Evolutionary conservation across 2,329 filamentous ascomycete genomes (phyloP).

Genomic region (Nigrospora oryzae): DNA sequence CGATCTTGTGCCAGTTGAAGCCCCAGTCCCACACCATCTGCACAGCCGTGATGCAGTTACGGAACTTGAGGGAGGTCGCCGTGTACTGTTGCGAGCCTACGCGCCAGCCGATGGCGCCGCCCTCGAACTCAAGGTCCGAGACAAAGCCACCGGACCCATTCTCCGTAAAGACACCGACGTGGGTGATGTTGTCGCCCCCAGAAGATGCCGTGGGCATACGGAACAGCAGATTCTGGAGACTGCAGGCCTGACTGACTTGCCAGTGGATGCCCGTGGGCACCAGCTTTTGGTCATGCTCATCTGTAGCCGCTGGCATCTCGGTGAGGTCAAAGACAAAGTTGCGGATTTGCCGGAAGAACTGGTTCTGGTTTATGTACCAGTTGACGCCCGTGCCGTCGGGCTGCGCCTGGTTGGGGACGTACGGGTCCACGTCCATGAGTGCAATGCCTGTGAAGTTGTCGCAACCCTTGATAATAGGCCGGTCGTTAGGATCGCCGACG

Average conservation of each 20-base stretch:
- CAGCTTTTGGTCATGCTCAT: conserved; percentile 32
- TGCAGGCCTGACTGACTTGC: conserved; percentile 50
- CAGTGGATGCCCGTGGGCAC: conserved; percentile 46
- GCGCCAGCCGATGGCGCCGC: conserved; percentile 44
- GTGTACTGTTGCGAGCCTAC: conserved; percentile 55
- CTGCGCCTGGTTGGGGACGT: conserved; percentile 17
- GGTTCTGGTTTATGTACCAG: conserved; percentile 45
- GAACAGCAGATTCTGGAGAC: conserved; percentile 53
- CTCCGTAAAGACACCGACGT: conserved; percentile 55
- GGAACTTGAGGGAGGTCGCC: conserved; percentile 45
- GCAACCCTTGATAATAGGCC: conserved; percentile 52
- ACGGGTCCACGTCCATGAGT: conserved; percentile 6
- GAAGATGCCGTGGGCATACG: conserved; percentile 27
- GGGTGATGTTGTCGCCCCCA: conserved; percentile 33
- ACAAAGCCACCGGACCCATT: conserved; percentile 52
- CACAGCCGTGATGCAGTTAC: conserved; percentile 41
- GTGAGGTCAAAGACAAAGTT: conserved; percentile 43
- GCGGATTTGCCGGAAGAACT: conserved; percentile 45
- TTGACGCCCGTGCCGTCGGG: no score
- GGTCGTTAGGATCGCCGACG: conserved; percentile 29
- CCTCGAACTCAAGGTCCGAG: conserved; percentile 49
- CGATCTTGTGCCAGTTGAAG: conserved; percentile 21
- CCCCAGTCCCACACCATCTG: conserved; percentile 53
- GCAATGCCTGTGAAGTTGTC: conserved; percentile 37
- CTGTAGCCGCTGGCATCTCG: conserved; percentile 48